Percentiles rank a stretch among this genome's conserved stretches.
phyloP scores from a whole-genome alignment of 495 filamentous ascomycete genomes.

The Pyronema omphalodes region DNA sequence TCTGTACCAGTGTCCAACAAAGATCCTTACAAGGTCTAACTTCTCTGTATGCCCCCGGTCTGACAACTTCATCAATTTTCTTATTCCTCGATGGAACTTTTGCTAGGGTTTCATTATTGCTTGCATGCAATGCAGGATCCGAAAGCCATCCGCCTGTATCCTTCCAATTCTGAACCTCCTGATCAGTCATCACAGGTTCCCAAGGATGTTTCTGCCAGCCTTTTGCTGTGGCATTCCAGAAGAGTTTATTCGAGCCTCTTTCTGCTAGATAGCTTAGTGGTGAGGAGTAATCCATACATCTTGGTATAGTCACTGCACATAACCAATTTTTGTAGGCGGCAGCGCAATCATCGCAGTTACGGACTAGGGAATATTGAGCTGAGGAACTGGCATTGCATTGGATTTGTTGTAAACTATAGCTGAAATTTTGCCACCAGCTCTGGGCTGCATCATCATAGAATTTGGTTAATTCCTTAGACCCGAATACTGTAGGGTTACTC shows the following conservation, averaged over 20 bases:
- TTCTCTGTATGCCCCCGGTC: slow-evolving; percentile 87
- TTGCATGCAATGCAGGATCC: not conserved
- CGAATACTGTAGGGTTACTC: slow-evolving; percentile 43
- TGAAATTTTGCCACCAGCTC: slow-evolving; percentile 52
- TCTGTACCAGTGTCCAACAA: slow-evolving; percentile 66
- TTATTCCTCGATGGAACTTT: slow-evolving; percentile 37
- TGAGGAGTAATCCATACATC: slow-evolving; percentile 65
- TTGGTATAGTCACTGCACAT: slow-evolving; percentile 79
- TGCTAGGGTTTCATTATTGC: slow-evolving; percentile 9
- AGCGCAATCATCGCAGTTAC: slow-evolving; percentile 56
- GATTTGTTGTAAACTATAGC: slow-evolving; percentile 60
- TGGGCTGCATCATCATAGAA: slow-evolving; percentile 53
- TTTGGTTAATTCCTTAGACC: slow-evolving; percentile 33
- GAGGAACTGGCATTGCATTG: slow-evolving; percentile 52
- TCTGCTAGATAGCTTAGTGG: slow-evolving; percentile 36
- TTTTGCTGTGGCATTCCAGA: slow-evolving; percentile 46
- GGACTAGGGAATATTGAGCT: slow-evolving; percentile 60
- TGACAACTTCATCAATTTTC: slow-evolving; percentile 48
- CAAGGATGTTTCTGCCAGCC: slow-evolving; percentile 17
- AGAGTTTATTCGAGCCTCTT: slow-evolving; percentile 48
- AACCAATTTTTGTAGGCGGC: slow-evolving; percentile 81
- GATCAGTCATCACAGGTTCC: slow-evolving; percentile 24
- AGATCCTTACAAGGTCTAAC: slow-evolving; percentile 67
- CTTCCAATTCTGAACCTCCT: slow-evolving; percentile 10
- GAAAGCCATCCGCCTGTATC: slow-evolving; percentile 9